phyloP scores from a whole-genome alignment of 345 rosid species.

The Melastoma malabathricum region DNA sequence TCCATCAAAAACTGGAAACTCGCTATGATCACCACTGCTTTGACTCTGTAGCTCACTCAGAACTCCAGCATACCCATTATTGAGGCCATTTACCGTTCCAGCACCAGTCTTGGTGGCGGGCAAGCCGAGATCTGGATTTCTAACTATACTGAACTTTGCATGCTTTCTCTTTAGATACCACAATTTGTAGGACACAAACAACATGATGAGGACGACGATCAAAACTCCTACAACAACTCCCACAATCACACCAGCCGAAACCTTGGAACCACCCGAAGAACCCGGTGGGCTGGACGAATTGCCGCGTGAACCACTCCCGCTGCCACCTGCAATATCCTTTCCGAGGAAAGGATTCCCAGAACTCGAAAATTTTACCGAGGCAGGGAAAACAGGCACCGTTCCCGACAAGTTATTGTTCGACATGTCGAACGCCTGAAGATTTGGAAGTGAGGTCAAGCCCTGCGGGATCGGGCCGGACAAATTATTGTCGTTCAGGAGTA shows the following conservation, averaged over 20 bases:
- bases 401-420: conserved; percentile 68
- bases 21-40: conserved; percentile 47
- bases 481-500: conserved; percentile 44
- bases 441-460: conserved; percentile 32
- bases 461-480: conserved; percentile 53
- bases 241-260: conserved; percentile 28
- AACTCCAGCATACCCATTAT: conserved; percentile 23
- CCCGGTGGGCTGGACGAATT: conserved; percentile 11
- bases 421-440: conserved; percentile 39
- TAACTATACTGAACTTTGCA: conserved; percentile 24
- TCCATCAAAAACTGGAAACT: conserved; percentile 36
- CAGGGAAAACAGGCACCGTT: conserved; percentile 24
- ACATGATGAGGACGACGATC: conserved; percentile 25
- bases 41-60: conserved; percentile 37
- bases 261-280: conserved; percentile 9
- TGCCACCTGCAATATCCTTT: conserved; percentile 14
- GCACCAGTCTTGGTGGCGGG: conserved; percentile 26
- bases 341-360: conserved; percentile 45
- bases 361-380: conserved; percentile 23
- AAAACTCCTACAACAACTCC: conserved; percentile 32
- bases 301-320: conserved; percentile 9
- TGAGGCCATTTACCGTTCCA: conserved; percentile 6
- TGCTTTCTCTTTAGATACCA: conserved; percentile 22
- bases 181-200: conserved; percentile 37
- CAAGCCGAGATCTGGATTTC: conserved; percentile 27